phyloP scores from a whole-genome alignment of 1,139 yeast species.

The Entelexis paramagnoliae region DNA sequence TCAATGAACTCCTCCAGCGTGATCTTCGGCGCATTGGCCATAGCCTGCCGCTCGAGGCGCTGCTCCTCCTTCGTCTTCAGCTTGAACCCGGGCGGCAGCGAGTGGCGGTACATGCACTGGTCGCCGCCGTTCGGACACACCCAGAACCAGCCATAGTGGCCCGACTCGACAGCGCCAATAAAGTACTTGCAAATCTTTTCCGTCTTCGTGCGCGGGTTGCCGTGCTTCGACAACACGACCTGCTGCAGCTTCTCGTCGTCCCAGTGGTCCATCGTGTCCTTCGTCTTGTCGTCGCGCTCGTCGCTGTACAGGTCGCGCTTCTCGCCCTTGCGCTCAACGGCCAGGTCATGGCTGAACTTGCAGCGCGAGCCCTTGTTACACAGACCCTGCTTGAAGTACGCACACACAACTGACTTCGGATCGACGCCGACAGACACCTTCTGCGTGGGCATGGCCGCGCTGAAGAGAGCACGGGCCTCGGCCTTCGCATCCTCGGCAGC shows the following conservation, averaged over 20 bases:
- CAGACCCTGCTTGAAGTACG: constrained; percentile 76
- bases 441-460: constrained; percentile 56
- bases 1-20: constrained; percentile 94
- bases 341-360: constrained; percentile 86
- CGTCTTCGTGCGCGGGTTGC: constrained; percentile 88
- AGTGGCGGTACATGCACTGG: constrained; percentile 87
- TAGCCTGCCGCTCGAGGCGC: constrained; percentile 76
- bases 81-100: constrained; percentile 95
- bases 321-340: constrained; percentile 74
- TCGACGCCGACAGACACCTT: constrained; percentile 96
- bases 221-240: constrained; percentile 84
- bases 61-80: constrained; percentile 94
- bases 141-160: constrained; percentile 99
- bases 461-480: constrained; percentile 73
- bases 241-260: constrained; percentile 87
- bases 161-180: constrained; percentile 94
- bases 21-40: constrained; percentile 77
- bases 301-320: constrained; percentile 92
- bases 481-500: constrained; percentile 76
- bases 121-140: constrained; percentile 90
- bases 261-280: constrained; percentile 95
- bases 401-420: constrained; percentile 89
- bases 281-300: constrained; percentile 49
- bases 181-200: constrained; percentile 90
- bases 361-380: constrained; percentile 88